Percentiles rank a stretch among this genome's conserved stretches.
Conservation (phyloP, 2,329 filamentous ascomycete species). For the Verticillium dahliae region DNA sequence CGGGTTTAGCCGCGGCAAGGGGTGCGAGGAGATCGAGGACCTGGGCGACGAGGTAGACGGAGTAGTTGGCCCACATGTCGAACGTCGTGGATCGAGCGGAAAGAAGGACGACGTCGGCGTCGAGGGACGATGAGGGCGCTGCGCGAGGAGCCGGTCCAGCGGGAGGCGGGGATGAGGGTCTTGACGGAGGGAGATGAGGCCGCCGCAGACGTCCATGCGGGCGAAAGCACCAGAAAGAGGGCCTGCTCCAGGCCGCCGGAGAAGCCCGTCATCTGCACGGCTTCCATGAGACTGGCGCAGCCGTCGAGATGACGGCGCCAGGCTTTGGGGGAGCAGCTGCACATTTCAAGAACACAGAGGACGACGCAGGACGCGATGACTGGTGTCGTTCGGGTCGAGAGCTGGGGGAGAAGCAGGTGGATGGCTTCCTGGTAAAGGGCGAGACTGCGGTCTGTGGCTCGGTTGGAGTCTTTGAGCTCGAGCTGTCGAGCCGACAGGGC, state of each 20-base stretch:
- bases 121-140: constrained; percentile 13
- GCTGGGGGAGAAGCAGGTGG: constrained; percentile 37
- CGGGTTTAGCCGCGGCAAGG: background rate
- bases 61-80: constrained; percentile 43
- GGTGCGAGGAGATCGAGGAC: constrained; percentile 30
- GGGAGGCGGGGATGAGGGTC: constrained; percentile 39
- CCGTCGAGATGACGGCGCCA: constrained; percentile 47
- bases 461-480: constrained; percentile 31
- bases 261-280: constrained; percentile 43
- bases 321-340: constrained; percentile 38
- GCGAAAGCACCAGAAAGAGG: constrained; percentile 51
- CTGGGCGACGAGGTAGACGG: constrained; percentile 40
- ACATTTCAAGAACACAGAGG: constrained; percentile 48
- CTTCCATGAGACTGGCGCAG: constrained; percentile 42
- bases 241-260: constrained; percentile 41
- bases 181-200: constrained; percentile 41
- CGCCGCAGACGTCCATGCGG: constrained; percentile 48
- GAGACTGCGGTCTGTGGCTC: constrained; percentile 32
- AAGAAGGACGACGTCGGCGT: constrained; percentile 24
- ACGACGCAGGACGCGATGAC: constrained; percentile 47
- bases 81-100: constrained; percentile 26
- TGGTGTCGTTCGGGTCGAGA: constrained; percentile 38
- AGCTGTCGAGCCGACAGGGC: constrained; percentile 45
- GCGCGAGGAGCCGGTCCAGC: constrained; percentile 34
- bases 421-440: constrained; percentile 45